Evolutionary conservation across 495 filamentous ascomycete genomes (phyloP).

Genomic region (Daldinia concentrica): DNA sequence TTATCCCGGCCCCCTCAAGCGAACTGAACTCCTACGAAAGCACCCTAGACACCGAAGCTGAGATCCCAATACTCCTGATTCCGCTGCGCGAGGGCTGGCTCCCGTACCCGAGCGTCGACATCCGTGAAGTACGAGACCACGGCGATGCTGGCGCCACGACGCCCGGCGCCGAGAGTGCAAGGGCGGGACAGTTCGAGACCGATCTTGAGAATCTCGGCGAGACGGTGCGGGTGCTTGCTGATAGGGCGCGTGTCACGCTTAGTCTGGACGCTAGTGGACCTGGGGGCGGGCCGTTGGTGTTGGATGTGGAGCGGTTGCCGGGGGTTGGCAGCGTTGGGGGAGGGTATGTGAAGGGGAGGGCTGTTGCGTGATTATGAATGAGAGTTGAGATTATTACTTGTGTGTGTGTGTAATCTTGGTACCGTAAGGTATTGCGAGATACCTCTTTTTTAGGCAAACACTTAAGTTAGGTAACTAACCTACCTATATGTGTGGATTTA

Average conservation of each 20-base stretch:
- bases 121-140: slow-evolving; percentile 63
- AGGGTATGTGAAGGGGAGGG: slow-evolving; percentile 1
- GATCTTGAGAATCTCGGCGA: slow-evolving; percentile 81
- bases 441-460: too few species aligned
- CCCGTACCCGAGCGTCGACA: slow-evolving; percentile 79
- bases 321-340: slow-evolving; percentile 50
- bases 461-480: too few species aligned
- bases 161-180: slow-evolving; percentile 7
- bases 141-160: slow-evolving; percentile 13
- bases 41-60: slow-evolving; percentile 54
- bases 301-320: slow-evolving; percentile 60
- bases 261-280: slow-evolving; percentile 72
- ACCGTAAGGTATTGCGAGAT: too few species aligned
- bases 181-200: slow-evolving; percentile 67
- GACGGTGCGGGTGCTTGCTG: slow-evolving; percentile 77
- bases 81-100: slow-evolving; percentile 81
- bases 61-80: slow-evolving; percentile 73
- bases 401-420: background rate
- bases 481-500: background rate
- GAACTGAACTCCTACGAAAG: slow-evolving; percentile 30
- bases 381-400: too few species aligned
- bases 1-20: slow-evolving; percentile 52
- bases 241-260: slow-evolving; percentile 79
- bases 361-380: slow-evolving; percentile 20
- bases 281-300: slow-evolving; percentile 68